Evolutionary conservation across 2,329 filamentous ascomycete species (phyloP), one percentile per base, ranked within the genome.

Genomic region (Thermothelomyces thermophilus): DNA sequence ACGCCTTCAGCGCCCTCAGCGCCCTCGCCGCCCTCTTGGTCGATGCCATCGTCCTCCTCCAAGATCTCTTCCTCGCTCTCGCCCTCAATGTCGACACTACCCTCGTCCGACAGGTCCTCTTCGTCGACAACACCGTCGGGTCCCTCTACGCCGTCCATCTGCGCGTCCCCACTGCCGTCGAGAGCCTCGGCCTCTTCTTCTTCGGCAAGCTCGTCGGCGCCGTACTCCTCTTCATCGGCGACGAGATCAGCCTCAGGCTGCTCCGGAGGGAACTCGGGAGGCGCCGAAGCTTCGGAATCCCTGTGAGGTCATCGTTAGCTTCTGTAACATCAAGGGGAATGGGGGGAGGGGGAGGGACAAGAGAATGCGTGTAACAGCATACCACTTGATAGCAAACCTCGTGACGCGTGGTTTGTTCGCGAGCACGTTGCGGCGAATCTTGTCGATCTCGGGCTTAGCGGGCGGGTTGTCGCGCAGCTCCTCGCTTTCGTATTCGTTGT

Each of bases 371-470:
- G 44, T 1, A 39, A 49, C 41, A 22, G 70, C 80, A 51, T 78
- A 95, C 93, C 93, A 98, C 73, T 98, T 98, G 73, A 98, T 98
- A 39, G 90, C 90, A 65, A 98, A 98, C 57, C 93, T 83, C 26
- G 93, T 98, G 45, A 98, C 93, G 70, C 93, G 83, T 11, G 93
- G 93, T 80, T 98, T 98, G 73, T 97, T 91, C 3, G 90, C 90
- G 33, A 98, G 80, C 44, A 98, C 87, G 65, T 94, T 96, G 61
- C 94, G 85, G 59, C 82, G 82, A 56, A 98, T 89, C 63, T 90
- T 88, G 67, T 98, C 94, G 57, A 97, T 84, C 60, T 94, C 78
- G 34, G 90, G 90, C 75, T 95, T 95, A 51, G 89, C 78, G 6
- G 93, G 93, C 9, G 93, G 93, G 62, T 97, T 90, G 41, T 85